Evolutionary conservation across 768 basidiomycete genomes (phyloP).

Genomic region (Boletus sensibilis): DNA sequence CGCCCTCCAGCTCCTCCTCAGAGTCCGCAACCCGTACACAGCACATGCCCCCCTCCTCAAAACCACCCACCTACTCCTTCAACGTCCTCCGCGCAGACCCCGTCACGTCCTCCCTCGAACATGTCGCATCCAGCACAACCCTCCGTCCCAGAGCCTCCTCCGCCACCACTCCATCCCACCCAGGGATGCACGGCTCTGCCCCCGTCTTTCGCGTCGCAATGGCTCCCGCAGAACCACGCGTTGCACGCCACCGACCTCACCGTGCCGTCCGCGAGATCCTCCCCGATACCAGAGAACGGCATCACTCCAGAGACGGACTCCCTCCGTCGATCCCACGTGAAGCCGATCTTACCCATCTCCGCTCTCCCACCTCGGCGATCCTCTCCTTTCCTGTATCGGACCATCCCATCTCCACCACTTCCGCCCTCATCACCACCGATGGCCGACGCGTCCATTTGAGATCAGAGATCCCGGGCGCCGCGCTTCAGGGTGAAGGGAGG

Average conservation of each 20-base stretch:
- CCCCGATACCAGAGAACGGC: conserved; percentile 26
- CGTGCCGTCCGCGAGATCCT: conserved; percentile 25
- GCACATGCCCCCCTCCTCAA: conserved; percentile 10
- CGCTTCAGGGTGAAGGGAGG: conserved; percentile 32
- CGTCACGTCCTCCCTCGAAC: conserved; percentile 41
- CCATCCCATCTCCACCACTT: conserved; percentile 22
- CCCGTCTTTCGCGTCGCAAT: conserved; percentile 42
- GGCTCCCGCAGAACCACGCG: conserved; percentile 18
- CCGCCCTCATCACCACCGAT: conserved; percentile 29
- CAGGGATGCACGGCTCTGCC: conserved; percentile 34
- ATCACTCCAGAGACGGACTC: conserved; percentile 22
- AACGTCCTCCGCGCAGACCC: conserved; percentile 47
- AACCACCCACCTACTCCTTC: conserved; percentile 36
- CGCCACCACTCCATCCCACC: conserved; percentile 1
- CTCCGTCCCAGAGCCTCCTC: conserved; percentile 34
- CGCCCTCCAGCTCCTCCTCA: conserved; percentile 30
- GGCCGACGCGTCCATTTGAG: conserved; percentile 31
- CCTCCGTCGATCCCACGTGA: conserved; percentile 32
- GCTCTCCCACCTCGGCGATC: conserved; percentile 34
- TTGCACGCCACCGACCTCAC: conserved; percentile 17
- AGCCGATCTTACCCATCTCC: conserved; percentile 29
- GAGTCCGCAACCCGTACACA: conserved; percentile 26
- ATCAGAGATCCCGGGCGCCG: conserved; percentile 28
- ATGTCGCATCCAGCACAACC: conserved; percentile 43
- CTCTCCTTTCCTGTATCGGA: conserved; percentile 35